A percentile compares a stretch with the other conserved stretches of the same genome.
Conservation (phyloP, 768 basidiomycete genomes). For the Russula earlei region DNA sequence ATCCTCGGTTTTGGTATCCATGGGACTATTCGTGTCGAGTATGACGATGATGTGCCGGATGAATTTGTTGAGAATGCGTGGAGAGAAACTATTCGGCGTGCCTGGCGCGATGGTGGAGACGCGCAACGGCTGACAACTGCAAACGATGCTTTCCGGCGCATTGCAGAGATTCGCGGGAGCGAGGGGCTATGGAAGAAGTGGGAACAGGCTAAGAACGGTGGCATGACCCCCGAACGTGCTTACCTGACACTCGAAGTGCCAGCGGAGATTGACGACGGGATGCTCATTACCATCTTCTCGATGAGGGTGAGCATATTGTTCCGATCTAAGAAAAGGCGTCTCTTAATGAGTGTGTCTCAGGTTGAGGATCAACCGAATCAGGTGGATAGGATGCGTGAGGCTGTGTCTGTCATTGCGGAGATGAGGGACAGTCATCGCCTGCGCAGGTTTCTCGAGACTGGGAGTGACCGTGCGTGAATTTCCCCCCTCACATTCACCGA, state of each 20-base stretch:
- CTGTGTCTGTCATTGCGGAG: slow-evolving; percentile 65
- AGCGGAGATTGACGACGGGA: slow-evolving; percentile 63
- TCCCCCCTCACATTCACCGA: not conserved
- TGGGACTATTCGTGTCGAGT: slow-evolving; percentile 52
- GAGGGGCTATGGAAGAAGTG: slow-evolving; percentile 38
- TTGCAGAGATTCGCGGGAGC: slow-evolving; percentile 58
- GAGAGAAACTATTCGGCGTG: slow-evolving; percentile 48
- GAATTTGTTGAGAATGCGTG: slow-evolving; percentile 64
- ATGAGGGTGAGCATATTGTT: slow-evolving; percentile 47
- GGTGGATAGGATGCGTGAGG: slow-evolving; percentile 61
- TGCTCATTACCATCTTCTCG: slow-evolving; percentile 61
- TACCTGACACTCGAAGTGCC: slow-evolving; percentile 64
- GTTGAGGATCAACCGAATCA: slow-evolving; percentile 63
- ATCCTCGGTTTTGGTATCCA: slow-evolving; percentile 61
- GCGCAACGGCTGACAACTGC: slow-evolving; percentile 41
- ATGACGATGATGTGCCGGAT: slow-evolving; percentile 59
- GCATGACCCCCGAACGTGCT: slow-evolving; percentile 62
- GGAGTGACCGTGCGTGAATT: slow-evolving; percentile 59
- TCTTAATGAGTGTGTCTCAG: slow-evolving; percentile 30
- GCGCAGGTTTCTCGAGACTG: slow-evolving; percentile 52
- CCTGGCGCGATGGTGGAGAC: slow-evolving; percentile 40
- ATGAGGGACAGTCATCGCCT: slow-evolving; percentile 63
- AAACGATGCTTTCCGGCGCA: slow-evolving; percentile 58
- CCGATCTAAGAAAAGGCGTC: not conserved
- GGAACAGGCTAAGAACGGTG: slow-evolving; percentile 43